phyloP scores from a whole-genome alignment of 805 yeast genomes.

The Metschnikowia colocasiae region DNA sequence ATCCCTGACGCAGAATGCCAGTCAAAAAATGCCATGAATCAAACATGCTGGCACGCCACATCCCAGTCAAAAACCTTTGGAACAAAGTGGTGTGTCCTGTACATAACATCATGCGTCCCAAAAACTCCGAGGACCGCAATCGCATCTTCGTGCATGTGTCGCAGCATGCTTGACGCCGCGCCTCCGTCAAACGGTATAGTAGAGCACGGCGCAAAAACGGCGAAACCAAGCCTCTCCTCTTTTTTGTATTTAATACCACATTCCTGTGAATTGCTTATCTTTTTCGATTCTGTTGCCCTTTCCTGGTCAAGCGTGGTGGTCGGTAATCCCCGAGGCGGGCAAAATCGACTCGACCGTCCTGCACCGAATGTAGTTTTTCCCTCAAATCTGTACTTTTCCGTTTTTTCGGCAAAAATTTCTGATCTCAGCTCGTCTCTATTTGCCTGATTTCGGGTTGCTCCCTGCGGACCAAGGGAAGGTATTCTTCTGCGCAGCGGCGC shows the following conservation, averaged over 20 bases:
- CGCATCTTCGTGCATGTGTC: constrained; percentile 4
- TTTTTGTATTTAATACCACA: background rate
- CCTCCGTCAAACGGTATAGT: background rate
- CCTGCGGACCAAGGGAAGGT: constrained; percentile 4
- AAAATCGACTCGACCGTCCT: no score
- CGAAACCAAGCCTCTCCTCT: background rate
- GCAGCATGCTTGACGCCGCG: constrained; percentile 6
- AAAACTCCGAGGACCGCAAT: constrained; percentile 1
- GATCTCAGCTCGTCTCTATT: background rate
- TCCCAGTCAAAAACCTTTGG: no score
- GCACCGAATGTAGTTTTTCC: background rate
- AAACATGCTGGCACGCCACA: no score
- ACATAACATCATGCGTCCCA: background rate
- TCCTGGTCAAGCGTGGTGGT: no score
- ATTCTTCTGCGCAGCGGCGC: constrained; percentile 5
- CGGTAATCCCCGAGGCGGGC: no score
- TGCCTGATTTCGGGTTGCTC: background rate
- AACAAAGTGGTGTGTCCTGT: background rate
- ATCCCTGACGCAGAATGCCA: background rate
- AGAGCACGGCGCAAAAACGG: constrained; percentile 2
- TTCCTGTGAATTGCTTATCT: background rate
- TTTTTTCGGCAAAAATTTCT: background rate
- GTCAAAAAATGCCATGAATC: no score
- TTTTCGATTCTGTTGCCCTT: no score
- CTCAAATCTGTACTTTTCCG: no score